Percentiles rank a stretch among this genome's conserved stretches.
These are phyloP conservation scores for Dactylellina cionopaga DNA, from an alignment of 2,329 filamentous ascomycete genomes.

Conservation along the genomic window DNA sequence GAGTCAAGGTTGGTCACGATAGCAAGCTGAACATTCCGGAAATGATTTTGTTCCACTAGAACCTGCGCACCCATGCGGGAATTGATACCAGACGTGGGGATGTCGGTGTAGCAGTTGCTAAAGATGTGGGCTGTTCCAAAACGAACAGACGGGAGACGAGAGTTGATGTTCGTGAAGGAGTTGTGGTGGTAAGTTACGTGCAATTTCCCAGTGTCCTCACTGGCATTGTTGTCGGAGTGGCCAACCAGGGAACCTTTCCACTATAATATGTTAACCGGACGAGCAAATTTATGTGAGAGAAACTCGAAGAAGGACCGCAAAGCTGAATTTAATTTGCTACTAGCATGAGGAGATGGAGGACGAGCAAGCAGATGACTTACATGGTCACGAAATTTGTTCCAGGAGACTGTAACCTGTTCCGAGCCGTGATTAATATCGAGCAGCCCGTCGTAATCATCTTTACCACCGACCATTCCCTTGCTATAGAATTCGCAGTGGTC, in stretches of 20 bases:
- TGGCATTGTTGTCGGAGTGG: slow-evolving; percentile 69
- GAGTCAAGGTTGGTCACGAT: slow-evolving; percentile 63
- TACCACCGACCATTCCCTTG: slow-evolving; percentile 59
- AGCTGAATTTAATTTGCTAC: no score
- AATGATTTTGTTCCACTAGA: slow-evolving; percentile 68
- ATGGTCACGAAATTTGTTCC: slow-evolving; percentile 42
- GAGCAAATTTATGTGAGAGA: background rate
- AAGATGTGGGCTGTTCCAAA: slow-evolving; percentile 73
- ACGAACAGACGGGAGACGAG: slow-evolving; percentile 71
- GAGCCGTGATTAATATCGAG: slow-evolving; percentile 63
- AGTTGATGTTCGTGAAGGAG: slow-evolving; percentile 72
- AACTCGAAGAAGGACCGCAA: background rate
- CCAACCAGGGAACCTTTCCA: slow-evolving; percentile 71
- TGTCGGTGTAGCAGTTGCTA: slow-evolving; percentile 58
- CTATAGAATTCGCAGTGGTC: slow-evolving; percentile 63
- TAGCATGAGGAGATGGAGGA: background rate
- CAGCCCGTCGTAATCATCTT: slow-evolving; percentile 63
- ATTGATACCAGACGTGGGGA: slow-evolving; percentile 66
- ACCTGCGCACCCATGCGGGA: slow-evolving; percentile 68
- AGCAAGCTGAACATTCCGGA: slow-evolving; percentile 59
- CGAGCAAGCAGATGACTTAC: background rate
- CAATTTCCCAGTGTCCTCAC: slow-evolving; percentile 71
- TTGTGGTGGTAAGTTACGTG: slow-evolving; percentile 74
- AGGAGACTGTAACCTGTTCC: slow-evolving; percentile 66
- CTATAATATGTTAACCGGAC: no score